These are phyloP conservation scores for Scedosporium apiospermum DNA, from an alignment of 2,329 filamentous ascomycete genomes.

Conservation along the genomic window DNA sequence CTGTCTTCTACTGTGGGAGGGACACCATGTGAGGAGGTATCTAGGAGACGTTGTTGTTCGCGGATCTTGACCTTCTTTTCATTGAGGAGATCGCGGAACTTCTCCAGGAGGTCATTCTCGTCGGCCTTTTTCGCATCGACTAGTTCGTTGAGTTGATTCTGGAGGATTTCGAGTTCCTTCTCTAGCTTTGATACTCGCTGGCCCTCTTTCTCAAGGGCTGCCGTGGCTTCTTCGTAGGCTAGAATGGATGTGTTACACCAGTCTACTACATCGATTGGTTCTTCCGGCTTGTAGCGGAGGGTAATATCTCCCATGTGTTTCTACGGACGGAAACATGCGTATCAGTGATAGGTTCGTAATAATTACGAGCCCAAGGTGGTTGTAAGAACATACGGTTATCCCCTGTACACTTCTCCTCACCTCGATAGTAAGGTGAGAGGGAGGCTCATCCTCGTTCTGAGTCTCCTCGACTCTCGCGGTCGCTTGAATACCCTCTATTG, in stretches of 20 bases:
- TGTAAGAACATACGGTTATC: conserved; percentile 47
- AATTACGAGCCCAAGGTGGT: neutral
- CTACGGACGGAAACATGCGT: conserved; percentile 23
- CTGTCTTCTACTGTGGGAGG: neutral
- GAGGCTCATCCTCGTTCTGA: conserved; percentile 34
- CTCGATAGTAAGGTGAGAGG: conserved; percentile 34
- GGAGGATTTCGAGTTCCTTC: conserved; percentile 46
- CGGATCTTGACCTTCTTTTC: conserved; percentile 74
- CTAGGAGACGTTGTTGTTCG: conserved; percentile 57
- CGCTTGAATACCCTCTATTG: conserved; percentile 45
- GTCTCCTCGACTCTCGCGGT: conserved; percentile 44
- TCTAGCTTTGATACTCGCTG: conserved; percentile 39
- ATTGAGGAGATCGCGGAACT: conserved; percentile 63
- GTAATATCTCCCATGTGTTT: conserved; percentile 60
- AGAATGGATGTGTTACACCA: conserved; percentile 57
- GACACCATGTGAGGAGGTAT: conserved; percentile 30
- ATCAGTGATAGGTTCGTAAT: neutral
- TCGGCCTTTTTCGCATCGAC: conserved; percentile 55
- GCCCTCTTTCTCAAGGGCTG: conserved; percentile 31
- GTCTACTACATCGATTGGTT: conserved; percentile 55
- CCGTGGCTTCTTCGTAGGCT: conserved; percentile 32
- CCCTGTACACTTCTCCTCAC: conserved; percentile 57
- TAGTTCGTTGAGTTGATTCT: conserved; percentile 56
- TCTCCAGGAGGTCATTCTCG: conserved; percentile 56
- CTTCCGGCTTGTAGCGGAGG: conserved; percentile 43